phyloP scores from a whole-genome alignment of 2,329 filamentous ascomycete species.

The Coniochaeta sp. region DNA sequence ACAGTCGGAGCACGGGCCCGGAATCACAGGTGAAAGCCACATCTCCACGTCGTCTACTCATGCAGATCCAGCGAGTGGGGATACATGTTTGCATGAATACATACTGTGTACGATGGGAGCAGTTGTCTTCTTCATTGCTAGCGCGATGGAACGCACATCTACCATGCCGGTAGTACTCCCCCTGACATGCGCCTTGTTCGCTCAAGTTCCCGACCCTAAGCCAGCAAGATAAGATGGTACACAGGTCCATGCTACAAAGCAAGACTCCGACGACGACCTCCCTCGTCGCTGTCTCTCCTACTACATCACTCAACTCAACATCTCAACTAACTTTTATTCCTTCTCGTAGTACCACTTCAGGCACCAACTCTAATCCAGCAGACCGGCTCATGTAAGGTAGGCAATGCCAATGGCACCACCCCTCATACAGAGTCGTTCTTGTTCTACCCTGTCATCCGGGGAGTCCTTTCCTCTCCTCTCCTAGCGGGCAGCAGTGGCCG shows the following conservation, averaged over 20 bases:
- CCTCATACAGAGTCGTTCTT: background rate
- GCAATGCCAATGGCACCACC: background rate
- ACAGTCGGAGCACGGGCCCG: too few relatives aligned
- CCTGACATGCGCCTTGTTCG: background rate
- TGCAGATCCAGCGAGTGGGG: too few relatives aligned
- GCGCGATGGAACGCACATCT: background rate
- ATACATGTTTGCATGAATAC: too few relatives aligned
- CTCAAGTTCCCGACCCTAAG: background rate
- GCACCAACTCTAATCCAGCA: background rate
- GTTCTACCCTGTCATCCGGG: background rate
- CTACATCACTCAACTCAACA: background rate
- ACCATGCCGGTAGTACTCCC: background rate
- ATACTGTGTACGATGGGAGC: background rate
- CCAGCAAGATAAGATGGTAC: background rate
- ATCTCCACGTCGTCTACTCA: too few relatives aligned
- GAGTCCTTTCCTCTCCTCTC: background rate
- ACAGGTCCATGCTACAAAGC: background rate
- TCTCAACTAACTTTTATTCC: background rate
- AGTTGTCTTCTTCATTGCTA: background rate
- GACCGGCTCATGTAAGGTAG: background rate
- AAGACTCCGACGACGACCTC: too few relatives aligned
- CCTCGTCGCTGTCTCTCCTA: too few relatives aligned
- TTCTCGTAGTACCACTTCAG: background rate
- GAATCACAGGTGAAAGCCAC: too few relatives aligned
- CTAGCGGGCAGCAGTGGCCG: slow-evolving; percentile 6